Base-by-base conservation (phyloP, 1,284 basidiomycete species). In the Phylloboletellus chloephorus region DNA sequence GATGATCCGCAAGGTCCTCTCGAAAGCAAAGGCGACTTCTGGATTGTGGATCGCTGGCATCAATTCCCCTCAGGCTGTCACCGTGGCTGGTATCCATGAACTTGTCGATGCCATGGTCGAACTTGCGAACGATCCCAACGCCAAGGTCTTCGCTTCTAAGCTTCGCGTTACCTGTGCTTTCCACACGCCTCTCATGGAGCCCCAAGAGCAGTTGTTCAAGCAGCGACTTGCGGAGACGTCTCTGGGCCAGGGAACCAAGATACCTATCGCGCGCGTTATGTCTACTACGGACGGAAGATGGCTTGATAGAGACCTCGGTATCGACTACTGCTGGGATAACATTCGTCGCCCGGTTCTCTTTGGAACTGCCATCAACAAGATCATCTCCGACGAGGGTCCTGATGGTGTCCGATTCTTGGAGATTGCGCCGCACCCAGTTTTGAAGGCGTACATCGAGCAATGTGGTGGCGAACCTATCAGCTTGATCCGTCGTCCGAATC, bases 11-110 rank as follows among this genome's bases (percentile, higher is more conserved):
- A 58, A 56, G 37, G 57, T 63, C 3, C 49, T 60, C 20, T 60
- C 54, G 15, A 49, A 39, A 15, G 46, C 55, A 23, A 53, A 57
- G 32, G 51, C 36, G 3, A 43, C 48, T 7, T 59, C 45, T 15
- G 58, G 61, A 15, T 33, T 58, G 23, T 60, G 58, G 61, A 57
- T 60, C 17, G 58, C 57, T 9, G 57, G 57, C 22, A 58, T 60
- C 42, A 61, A 61, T 37, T 60, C 52, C 12, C 61, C 58, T 28
- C 57, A 58, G 13, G 55, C 61, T 17, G 61, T 63, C 30, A 56
- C 57, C 4, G 48, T 60, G 7, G 59, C 61, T 9, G 61, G 57
- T 19, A 44, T 33, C 11, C 57, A 57, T 15, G 51, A 54, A 23
- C 53, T 63, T 4, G 41, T 60, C 28, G 48, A 63, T 11, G 53